Evolutionary conservation across 1,284 basidiomycete genomes (phyloP).

Genomic region (Microstroma glucosiphilum): DNA sequence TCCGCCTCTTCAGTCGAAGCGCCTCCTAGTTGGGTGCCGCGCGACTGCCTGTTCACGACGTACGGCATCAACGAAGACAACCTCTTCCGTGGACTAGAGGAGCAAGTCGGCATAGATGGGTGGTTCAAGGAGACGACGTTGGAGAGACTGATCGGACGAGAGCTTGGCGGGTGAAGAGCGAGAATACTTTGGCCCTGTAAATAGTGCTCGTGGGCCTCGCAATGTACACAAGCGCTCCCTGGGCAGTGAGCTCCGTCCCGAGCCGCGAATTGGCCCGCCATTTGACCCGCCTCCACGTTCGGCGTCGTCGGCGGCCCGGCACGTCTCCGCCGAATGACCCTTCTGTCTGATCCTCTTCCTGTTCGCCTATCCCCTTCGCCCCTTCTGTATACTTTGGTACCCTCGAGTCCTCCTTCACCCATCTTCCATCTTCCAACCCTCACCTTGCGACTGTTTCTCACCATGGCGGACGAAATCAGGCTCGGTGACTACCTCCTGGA

Average conservation of each 20-base stretch:
- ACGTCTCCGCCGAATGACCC: no score
- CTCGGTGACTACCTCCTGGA: constrained; percentile 43
- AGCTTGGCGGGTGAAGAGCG: constrained; percentile 17
- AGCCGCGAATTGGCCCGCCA: no score
- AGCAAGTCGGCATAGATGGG: constrained; percentile 18
- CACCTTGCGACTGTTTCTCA: not conserved
- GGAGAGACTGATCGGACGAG: constrained; percentile 36
- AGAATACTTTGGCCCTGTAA: no score
- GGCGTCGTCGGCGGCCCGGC: no score
- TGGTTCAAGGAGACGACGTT: constrained; percentile 46
- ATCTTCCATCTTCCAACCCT: constrained; percentile 1
- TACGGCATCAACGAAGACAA: constrained; percentile 36
- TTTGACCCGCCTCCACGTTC: no score
- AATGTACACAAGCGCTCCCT: no score
- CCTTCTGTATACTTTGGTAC: no score
- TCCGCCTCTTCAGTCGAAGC: constrained; percentile 6
- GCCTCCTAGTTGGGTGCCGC: constrained; percentile 14
- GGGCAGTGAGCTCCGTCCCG: no score
- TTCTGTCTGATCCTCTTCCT: no score
- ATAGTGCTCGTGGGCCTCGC: no score
- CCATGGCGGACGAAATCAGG: not conserved
- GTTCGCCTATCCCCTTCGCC: no score
- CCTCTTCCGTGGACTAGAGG: constrained; percentile 33
- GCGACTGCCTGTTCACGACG: constrained; percentile 43
- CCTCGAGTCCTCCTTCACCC: no score